A percentile compares a stretch with the other conserved stretches of the same genome.
Evolutionary conservation across 1,284 basidiomycete species (phyloP).

Genomic region (Papiliotrema nemorosa): DNA sequence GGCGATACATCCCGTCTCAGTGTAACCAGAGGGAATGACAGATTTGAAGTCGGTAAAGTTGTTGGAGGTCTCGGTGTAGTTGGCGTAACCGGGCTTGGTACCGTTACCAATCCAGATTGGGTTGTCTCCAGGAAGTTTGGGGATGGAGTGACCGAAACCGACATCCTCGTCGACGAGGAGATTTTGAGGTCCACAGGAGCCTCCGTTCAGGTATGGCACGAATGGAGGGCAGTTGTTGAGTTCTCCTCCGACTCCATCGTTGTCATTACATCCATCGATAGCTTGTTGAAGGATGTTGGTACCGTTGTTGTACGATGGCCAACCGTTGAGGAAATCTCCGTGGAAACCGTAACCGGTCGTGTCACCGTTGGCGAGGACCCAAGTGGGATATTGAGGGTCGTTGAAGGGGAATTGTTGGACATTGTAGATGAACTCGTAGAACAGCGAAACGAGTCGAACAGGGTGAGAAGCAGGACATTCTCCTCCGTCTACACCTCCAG

Average conservation of each 20-base stretch:
- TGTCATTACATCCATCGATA: conserved; percentile 38
- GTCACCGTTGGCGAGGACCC: conserved; percentile 48
- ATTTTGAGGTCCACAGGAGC: conserved; percentile 37
- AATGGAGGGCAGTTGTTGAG: conserved; percentile 41
- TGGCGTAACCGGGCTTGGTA: conserved; percentile 26
- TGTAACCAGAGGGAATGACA: conserved; percentile 33
- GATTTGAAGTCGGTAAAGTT: conserved; percentile 28
- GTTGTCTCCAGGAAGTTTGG: conserved; percentile 45
- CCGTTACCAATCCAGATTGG: conserved; percentile 38
- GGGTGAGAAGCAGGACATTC: conserved; percentile 47
- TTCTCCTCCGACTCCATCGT: conserved; percentile 44
- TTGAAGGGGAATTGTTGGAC: conserved; percentile 36
- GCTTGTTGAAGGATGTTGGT: conserved; percentile 42
- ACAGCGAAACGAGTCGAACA: conserved; percentile 34
- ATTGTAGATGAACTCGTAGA: conserved; percentile 47
- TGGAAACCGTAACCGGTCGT: conserved; percentile 47
- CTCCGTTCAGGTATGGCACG: conserved; percentile 39
- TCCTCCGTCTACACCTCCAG: conserved; percentile 47
- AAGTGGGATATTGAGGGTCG: conserved; percentile 28
- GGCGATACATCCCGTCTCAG: conserved; percentile 38
- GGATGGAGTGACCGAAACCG: conserved; percentile 34
- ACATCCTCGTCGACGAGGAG: conserved; percentile 43
- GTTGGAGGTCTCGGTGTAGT: conserved; percentile 24
- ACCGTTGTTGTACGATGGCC: conserved; percentile 39
- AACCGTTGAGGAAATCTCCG: conserved; percentile 49